Conservation (phyloP, 2,329 filamentous ascomycete species). For the Paramyrothecium roridum region DNA sequence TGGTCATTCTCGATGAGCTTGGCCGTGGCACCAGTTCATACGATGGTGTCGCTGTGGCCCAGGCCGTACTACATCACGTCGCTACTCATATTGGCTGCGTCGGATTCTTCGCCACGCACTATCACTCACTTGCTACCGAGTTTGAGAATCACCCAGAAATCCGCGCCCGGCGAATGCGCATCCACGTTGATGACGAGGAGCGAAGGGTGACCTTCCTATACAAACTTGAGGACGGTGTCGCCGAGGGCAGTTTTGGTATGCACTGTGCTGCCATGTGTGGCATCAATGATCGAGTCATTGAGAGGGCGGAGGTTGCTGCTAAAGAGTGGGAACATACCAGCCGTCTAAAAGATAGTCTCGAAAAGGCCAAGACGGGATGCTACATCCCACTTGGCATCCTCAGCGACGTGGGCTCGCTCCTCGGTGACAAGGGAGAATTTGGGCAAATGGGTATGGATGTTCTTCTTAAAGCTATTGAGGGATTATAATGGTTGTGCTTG, state of each 20-base stretch:
- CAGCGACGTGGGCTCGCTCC: conserved; percentile 79
- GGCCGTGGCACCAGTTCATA: conserved; percentile 94
- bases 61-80: conserved; percentile 94
- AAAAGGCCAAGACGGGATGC: conserved; percentile 73
- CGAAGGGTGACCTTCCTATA: conserved; percentile 95
- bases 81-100: conserved; percentile 89
- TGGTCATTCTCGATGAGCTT: conserved; percentile 95
- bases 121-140: conserved; percentile 89
- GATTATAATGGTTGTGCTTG: conserved; percentile 39
- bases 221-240: conserved; percentile 87
- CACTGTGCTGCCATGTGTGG: conserved; percentile 98
- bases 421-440: conserved; percentile 57
- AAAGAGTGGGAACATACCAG: conserved; percentile 95
- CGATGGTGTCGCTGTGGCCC: conserved; percentile 93
- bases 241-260: conserved; percentile 97
- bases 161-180: conserved; percentile 83
- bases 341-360: conserved; percentile 81
- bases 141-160: conserved; percentile 90
- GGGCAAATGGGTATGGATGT: conserved; percentile 54
- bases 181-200: conserved; percentile 81
- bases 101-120: conserved; percentile 97
- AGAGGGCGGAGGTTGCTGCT: conserved; percentile 83
- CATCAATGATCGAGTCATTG: conserved; percentile 78
- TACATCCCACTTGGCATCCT: conserved; percentile 82
- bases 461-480: conserved; percentile 57